A percentile compares a stretch with the other conserved stretches of the same genome.
phyloP scores from a whole-genome alignment of 1,139 yeast genomes.

The Magnusiomyces sp. region DNA sequence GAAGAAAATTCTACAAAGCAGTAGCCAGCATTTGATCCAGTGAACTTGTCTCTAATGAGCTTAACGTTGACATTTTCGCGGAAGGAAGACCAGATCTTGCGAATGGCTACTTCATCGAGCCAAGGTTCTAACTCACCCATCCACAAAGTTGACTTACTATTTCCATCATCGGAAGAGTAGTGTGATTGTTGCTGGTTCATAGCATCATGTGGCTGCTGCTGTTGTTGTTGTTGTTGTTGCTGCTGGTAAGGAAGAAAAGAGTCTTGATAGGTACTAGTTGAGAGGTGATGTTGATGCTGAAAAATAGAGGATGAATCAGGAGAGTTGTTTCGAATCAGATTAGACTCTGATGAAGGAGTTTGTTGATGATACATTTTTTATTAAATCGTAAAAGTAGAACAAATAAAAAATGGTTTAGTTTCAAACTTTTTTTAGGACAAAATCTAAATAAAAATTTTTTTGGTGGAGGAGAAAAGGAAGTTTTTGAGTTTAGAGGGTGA shows the following conservation, averaged over 20 bases:
- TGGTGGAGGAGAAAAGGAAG: too few relatives aligned
- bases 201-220: not conserved
- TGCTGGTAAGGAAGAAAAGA: not conserved
- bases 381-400: too few relatives aligned
- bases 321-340: too few relatives aligned
- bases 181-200: not conserved
- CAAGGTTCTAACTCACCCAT: conserved; percentile 92
- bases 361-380: too few relatives aligned
- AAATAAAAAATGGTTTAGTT: too few relatives aligned
- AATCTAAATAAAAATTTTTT: too few relatives aligned
- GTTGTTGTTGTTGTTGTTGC: not conserved
- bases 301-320: too few relatives aligned
- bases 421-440: too few relatives aligned
- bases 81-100: conserved; percentile 54
- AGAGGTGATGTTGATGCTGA: not conserved
- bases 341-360: too few relatives aligned
- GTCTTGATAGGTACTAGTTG: not conserved
- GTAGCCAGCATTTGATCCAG: conserved; percentile 56
- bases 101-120: conserved; percentile 68
- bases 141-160: conserved; percentile 46
- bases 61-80: conserved; percentile 49
- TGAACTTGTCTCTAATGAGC: conserved; percentile 47
- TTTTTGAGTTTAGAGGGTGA: too few relatives aligned
- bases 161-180: not conserved
- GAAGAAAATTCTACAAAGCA: conserved; percentile 77